These are phyloP conservation scores for Diaporthe eres DNA, from an alignment of 2,329 filamentous ascomycete genomes.

Conservation along the genomic window DNA sequence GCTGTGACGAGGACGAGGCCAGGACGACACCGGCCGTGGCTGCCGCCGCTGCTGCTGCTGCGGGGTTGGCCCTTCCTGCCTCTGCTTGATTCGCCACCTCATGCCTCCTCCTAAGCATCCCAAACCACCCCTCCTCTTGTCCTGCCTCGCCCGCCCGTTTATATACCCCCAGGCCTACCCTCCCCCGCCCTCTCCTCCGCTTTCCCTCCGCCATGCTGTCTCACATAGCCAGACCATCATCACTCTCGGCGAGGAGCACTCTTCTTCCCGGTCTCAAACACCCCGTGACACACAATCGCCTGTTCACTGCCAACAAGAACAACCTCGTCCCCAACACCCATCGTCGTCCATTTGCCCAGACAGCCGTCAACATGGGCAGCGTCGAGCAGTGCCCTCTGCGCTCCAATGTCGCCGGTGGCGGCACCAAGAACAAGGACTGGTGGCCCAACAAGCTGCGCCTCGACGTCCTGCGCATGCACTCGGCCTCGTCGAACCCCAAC, in stretches of 20 bases:
- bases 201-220: constrained; percentile 5
- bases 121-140: not conserved
- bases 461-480: constrained; percentile 82
- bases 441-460: constrained; percentile 79
- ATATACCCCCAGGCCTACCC: constrained; percentile 32
- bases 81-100: constrained; percentile 27
- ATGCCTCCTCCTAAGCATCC: not conserved
- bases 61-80: constrained; percentile 20
- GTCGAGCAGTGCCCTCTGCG: constrained; percentile 39
- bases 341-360: constrained; percentile 5
- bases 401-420: constrained; percentile 69
- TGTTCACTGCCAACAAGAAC: not conserved
- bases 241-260: constrained; percentile 10
- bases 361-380: constrained; percentile 37
- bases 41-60: constrained; percentile 8
- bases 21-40: not conserved
- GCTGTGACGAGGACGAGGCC: not conserved
- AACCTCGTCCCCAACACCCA: not conserved
- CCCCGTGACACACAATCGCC: no score
- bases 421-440: constrained; percentile 79
- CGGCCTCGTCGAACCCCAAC: constrained; percentile 73
- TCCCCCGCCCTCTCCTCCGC: not conserved
- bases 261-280: not conserved
- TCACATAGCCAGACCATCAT: constrained; percentile 21
- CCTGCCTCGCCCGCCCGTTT: constrained; percentile 9